Evolutionary conservation across 331 rosid genomes (phyloP).

Genomic region (Rhamnella rubrinervis): DNA sequence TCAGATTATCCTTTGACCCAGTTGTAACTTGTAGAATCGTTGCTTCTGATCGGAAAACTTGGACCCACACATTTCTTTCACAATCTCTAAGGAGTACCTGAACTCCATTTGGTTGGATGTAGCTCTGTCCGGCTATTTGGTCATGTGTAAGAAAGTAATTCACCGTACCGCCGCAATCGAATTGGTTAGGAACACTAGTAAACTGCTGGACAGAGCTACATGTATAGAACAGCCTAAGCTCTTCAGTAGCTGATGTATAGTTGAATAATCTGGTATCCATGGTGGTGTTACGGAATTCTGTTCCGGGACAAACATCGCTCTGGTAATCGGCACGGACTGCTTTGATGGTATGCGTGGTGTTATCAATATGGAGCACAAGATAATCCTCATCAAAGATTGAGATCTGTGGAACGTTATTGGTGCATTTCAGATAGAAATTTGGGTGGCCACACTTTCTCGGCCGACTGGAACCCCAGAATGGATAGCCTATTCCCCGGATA

Average conservation of each 20-base stretch:
- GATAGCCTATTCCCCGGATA: background rate
- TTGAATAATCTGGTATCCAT: background rate
- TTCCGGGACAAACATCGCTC: constrained; percentile 6
- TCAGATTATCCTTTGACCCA: no score
- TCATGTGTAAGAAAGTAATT: constrained; percentile 16
- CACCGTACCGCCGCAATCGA: constrained; percentile 22
- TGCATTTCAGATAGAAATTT: constrained; percentile 14
- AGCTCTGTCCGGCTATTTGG: no score
- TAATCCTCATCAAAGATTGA: background rate
- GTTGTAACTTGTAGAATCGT: no score
- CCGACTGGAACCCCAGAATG: constrained; percentile 26
- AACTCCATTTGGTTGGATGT: no score
- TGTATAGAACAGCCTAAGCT: constrained; percentile 23
- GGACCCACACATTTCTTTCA: no score
- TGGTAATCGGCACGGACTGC: constrained; percentile 5
- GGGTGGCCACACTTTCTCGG: constrained; percentile 19
- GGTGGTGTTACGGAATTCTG: background rate
- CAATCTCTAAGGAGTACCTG: no score
- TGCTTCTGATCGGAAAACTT: no score
- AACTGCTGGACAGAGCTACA: constrained; percentile 3
- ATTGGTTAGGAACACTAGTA: background rate
- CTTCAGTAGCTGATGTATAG: constrained; percentile 11
- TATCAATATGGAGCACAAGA: constrained; percentile 10
- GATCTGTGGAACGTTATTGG: constrained; percentile 3
- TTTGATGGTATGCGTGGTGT: background rate